Base-by-base conservation (phyloP, 1,284 basidiomycete species). In the Fereydounia khargensis region DNA sequence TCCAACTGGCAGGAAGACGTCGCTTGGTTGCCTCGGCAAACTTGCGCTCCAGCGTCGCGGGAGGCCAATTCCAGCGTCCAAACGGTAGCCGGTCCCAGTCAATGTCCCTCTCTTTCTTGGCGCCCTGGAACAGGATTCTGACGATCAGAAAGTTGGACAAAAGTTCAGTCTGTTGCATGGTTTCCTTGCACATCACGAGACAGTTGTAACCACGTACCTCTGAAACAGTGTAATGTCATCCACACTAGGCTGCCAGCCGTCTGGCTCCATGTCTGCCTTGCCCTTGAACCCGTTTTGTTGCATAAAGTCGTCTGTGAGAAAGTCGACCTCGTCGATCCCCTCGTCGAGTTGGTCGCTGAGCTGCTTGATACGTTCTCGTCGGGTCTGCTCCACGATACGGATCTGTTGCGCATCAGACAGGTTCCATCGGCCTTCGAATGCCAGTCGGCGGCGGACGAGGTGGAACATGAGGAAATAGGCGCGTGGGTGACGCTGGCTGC, bases 161-260 rank as follows among this genome's bases (percentile, higher is more conserved):
- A n/a, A 61, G 37, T 52, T 48, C 34, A 61, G 46, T 33, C 39
- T 42, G 39, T n/a, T 7, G 8, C 18, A 27, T n/a, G n/a, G n/a
- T n/a, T n/a, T n/a, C n/a, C n/a, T n/a, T n/a, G n/a, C n/a, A n/a
- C n/a, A n/a, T n/a, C n/a, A n/a, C n/a, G n/a, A n/a, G n/a, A n/a
- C n/a, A n/a, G n/a, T n/a, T n/a, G 25, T 27, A 8, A 16, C n/a
- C 13, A 42, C 39, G n/a, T 30, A 42, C 39, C 58, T 50, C 47
- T 61, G 58, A n/a, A 61, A 35, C 32, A 61, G 39, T 23, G 49
- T 56, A 22, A 61, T 40, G 22, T 61, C 58, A 24, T 61, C 58
- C 36, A 52, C 53, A 19, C 53, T 43, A 1, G 58, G 58, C 11
- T 52, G 48, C 58, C 58, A 61, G 10, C 50, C 53, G 46, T 58